Evolutionary conservation across 2,329 filamentous ascomycete species (phyloP).

Genomic region (Pseudohalonectria lignicola): DNA sequence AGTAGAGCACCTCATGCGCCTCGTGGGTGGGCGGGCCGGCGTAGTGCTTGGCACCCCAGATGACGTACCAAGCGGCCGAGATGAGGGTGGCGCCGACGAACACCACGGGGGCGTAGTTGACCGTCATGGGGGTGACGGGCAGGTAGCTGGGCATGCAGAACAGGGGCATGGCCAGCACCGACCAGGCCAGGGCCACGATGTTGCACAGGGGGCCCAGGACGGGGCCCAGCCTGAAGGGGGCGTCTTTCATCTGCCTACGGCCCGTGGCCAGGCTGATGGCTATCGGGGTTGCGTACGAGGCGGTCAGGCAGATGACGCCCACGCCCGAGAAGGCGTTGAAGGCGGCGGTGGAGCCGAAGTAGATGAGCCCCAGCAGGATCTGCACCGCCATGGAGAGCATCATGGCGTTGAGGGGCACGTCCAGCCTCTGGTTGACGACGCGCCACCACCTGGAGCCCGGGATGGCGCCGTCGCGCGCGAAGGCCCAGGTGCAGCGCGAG

Average conservation of each 20-base stretch:
- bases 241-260: conserved; percentile 1
- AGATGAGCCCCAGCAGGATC: conserved; percentile 53
- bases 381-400: conserved; percentile 58
- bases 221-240: conserved; percentile 1
- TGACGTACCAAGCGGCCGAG: conserved; percentile 55
- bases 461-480: conserved; percentile 59
- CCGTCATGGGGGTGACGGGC: conserved; percentile 44
- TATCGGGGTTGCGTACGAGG: conserved; percentile 55
- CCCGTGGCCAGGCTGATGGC: conserved; percentile 2
- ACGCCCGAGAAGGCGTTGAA: conserved; percentile 64
- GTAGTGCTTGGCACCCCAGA: conserved; percentile 61
- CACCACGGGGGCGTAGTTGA: conserved; percentile 70
- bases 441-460: conserved; percentile 52
- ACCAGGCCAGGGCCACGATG: conserved; percentile 37
- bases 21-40: conserved; percentile 32
- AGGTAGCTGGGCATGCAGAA: conserved; percentile 62
- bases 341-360: conserved; percentile 58
- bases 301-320: conserved; percentile 58
- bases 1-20: conserved; percentile 24
- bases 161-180: conserved; percentile 55
- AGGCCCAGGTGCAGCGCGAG: conserved; percentile 58
- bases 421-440: conserved; percentile 47
- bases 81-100: conserved; percentile 55
- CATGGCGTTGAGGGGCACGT: conserved; percentile 61
- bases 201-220: conserved; percentile 3